Conservation (phyloP, 1,284 basidiomycete species). For the Apiotrichum sp. region DNA sequence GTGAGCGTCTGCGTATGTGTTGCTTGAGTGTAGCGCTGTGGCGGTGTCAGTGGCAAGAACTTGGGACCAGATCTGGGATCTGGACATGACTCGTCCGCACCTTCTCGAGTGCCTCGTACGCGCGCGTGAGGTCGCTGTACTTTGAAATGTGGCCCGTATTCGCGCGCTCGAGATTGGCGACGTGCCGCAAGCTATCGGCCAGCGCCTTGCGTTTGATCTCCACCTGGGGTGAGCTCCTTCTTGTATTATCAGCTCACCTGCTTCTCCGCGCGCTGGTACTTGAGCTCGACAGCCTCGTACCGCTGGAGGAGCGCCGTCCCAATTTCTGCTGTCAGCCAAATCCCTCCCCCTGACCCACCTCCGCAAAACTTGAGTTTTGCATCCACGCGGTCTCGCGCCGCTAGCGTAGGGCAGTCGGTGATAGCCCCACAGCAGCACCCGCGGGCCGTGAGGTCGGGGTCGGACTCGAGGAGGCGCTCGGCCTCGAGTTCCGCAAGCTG, state of each 20-base stretch:
- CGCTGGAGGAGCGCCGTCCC: slow-evolving; percentile 81
- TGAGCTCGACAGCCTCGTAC: slow-evolving; percentile 74
- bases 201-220: slow-evolving; percentile 38
- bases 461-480: slow-evolving; percentile 12
- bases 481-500: slow-evolving; percentile 32
- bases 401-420: slow-evolving; percentile 44
- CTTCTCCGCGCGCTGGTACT: slow-evolving; percentile 52
- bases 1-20: slow-evolving; percentile 44
- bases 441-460: slow-evolving; percentile 12
- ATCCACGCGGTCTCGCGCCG: slow-evolving; percentile 62
- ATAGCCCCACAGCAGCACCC: slow-evolving; percentile 27
- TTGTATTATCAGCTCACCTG: slow-evolving; percentile 30
- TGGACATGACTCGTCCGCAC: too few species aligned
- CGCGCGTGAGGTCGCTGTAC: slow-evolving; percentile 35
- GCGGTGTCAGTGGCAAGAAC: too few species aligned
- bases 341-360: slow-evolving; percentile 52
- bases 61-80: too few species aligned
- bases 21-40: slow-evolving; percentile 61
- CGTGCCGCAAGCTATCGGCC: slow-evolving; percentile 32
- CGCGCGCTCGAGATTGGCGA: slow-evolving; percentile 41
- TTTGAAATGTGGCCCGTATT: slow-evolving; percentile 38
- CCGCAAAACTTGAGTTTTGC: slow-evolving; percentile 71
- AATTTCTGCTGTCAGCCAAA: slow-evolving; percentile 57
- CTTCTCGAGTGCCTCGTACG: slow-evolving; percentile 45
- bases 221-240: slow-evolving; percentile 19